Percentiles rank a stretch among this genome's conserved stretches.
Evolutionary conservation across 257 asterid genomes (phyloP).

Genomic region (Forsythia suspensa): DNA sequence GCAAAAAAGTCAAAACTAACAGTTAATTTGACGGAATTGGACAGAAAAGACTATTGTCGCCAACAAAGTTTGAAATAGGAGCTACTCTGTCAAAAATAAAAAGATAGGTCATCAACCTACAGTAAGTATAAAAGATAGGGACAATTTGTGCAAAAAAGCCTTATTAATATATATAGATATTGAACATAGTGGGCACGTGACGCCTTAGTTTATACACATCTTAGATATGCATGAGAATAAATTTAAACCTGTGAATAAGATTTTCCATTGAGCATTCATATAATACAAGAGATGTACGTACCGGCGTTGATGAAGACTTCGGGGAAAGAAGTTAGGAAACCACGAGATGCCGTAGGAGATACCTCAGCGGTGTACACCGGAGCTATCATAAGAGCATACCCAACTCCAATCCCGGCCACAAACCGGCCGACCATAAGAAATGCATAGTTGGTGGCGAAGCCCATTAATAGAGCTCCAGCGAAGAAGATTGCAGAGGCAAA

Average conservation of each 20-base stretch:
- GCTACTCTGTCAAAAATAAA: no score
- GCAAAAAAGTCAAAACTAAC: no score
- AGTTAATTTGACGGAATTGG: no score
- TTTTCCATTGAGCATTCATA: no score
- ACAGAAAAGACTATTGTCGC: no score
- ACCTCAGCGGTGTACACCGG: constrained; percentile 47
- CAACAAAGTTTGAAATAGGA: no score
- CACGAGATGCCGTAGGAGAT: constrained; percentile 42
- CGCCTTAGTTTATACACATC: not conserved
- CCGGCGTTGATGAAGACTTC: constrained; percentile 45
- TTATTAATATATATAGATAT: no score
- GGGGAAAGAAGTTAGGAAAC: constrained; percentile 46
- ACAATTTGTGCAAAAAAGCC: no score
- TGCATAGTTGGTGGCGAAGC: constrained; percentile 34
- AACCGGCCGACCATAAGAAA: constrained; percentile 45
- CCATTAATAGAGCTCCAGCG: constrained; percentile 44
- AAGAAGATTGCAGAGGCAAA: constrained; percentile 35
- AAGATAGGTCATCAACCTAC: no score
- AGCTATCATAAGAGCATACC: constrained; percentile 45
- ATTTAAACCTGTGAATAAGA: no score
- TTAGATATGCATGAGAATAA: not conserved
- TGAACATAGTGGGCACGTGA: no score
- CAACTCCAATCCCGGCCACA: constrained; percentile 44
- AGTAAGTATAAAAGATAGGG: no score
- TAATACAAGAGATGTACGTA: not conserved